Conservation (phyloP, 148 eudicot species). For the Amaranthus hypochondriacus region DNA sequence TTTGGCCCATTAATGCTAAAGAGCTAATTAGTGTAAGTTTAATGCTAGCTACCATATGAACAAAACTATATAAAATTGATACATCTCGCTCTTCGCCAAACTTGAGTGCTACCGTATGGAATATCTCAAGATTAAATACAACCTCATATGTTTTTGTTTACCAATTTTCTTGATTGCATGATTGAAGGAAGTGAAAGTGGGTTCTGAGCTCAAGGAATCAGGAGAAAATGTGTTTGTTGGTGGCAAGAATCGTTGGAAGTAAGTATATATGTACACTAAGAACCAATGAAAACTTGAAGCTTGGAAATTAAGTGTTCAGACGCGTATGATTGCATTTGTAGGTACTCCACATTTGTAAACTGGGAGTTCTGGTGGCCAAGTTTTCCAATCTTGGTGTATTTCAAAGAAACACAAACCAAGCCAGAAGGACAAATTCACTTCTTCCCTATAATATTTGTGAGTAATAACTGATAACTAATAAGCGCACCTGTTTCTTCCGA, state of each 20-base stretch:
- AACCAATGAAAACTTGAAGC: background rate
- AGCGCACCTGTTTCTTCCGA: background rate
- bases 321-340: slow-evolving; percentile 23
- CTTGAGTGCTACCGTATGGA: no score
- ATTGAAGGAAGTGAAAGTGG: slow-evolving; percentile 82
- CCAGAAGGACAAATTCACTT: slow-evolving; percentile 96
- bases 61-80: no score
- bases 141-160: background rate
- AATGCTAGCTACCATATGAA: no score
- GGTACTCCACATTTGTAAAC: slow-evolving; percentile 87
- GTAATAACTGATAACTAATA: slow-evolving; percentile 18
- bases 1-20: no score
- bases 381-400: slow-evolving; percentile 89
- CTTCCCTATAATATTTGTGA: slow-evolving; percentile 94
- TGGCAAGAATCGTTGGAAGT: slow-evolving; percentile 99
- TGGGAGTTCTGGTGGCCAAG: slow-evolving; percentile 99
- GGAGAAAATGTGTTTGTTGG: slow-evolving; percentile 94
- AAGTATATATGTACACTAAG: slow-evolving; percentile 30
- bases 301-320: background rate
- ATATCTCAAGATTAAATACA: no score
- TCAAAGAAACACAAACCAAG: slow-evolving; percentile 92
- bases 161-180: background rate
- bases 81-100: no score
- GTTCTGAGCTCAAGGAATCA: slow-evolving; percentile 75
- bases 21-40: no score